Conservation (phyloP, 1,284 basidiomycete species). For the Papiliotrema laurentii region DNA sequence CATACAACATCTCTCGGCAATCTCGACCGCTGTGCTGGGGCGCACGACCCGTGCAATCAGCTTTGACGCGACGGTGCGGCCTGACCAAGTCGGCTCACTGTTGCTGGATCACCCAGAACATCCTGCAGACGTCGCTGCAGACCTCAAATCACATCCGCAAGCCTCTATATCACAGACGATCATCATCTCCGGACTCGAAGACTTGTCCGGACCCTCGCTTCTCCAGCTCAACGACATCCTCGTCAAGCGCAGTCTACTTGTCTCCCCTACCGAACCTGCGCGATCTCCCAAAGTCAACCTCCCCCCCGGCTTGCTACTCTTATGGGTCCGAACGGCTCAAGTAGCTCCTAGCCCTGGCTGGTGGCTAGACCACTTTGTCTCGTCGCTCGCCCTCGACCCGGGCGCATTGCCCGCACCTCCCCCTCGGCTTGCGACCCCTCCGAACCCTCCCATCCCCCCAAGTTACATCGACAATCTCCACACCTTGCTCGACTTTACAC, state of each 20-base stretch:
- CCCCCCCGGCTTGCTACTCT: conserved; percentile 14
- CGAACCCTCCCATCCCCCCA: not conserved
- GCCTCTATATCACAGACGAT: conserved; percentile 16
- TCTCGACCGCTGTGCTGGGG: not conserved
- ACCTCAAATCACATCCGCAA: too few species aligned
- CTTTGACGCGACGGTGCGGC: not conserved
- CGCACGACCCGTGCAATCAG: not conserved
- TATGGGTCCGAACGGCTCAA: conserved; percentile 37
- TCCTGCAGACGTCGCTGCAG: not conserved
- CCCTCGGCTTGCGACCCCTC: not conserved
- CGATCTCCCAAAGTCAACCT: not conserved
- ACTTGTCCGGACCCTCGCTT: conserved; percentile 20
- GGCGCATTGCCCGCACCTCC: conserved; percentile 16
- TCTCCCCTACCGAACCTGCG: not conserved
- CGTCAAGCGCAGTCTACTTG: conserved; percentile 2
- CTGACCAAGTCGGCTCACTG: not conserved
- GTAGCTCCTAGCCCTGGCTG: conserved; percentile 21
- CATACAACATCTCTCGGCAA: not conserved
- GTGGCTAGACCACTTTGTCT: conserved; percentile 36
- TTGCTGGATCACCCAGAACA: not conserved
- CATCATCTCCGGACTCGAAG: conserved; percentile 33
- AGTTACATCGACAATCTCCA: conserved; percentile 27
- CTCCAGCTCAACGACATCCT: conserved; percentile 28
- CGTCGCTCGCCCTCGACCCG: conserved; percentile 13
- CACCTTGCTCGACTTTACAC: conserved; percentile 31